Evolutionary conservation across 192 early-diverging fungal species (phyloP), one percentile per base, ranked within the genome.

Genomic region (Coemansia sp.): DNA sequence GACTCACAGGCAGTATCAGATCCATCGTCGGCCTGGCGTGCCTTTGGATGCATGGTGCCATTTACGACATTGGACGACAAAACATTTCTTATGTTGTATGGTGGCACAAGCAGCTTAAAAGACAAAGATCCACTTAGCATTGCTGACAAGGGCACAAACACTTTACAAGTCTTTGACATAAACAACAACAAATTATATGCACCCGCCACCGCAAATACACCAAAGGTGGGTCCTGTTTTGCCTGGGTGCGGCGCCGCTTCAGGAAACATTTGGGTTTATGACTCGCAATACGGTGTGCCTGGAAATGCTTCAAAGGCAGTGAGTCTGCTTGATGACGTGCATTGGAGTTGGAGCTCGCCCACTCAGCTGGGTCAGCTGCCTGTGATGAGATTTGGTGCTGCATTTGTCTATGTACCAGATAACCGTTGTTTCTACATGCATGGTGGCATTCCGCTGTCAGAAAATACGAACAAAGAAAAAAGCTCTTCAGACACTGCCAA

Each of bases 261-360:
- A 22, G 80, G 72, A 2, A 67, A 29, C 29, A 72, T 76, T 25
- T 71, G 71, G 72, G 83, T 71, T 21, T 71, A 73, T 51, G 70
- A 77, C 51, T 61, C 78, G 27, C 75, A 78, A 31, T 75, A 78
- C 9, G 65, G 72, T 5, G 46, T 51, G 22, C 9, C 58, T 6
- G 52, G 51, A 11, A 59, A 73, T 32, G 54, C 62, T 1, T 54
- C 79, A n/a, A 71, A 75, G 4, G 57, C 66, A 19, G 64, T 84
- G 3, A 65, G 70, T 27, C 42, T 78, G 5, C 71, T 84, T 27
- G 83, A 84, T 33, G 76, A 63, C 68, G 78, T 71, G 54, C 76
- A 82, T 39, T 76, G 79, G 83, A 82, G 72, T 31, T 84, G 83
- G 83, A 75, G 76, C 64, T 57, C 72, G 25, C 76, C 79, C 14